Evolutionary conservation across 2,329 filamentous ascomycete genomes (phyloP), one percentile per base, ranked within the genome.

Genomic region (Calcarisporium arbuscula): DNA sequence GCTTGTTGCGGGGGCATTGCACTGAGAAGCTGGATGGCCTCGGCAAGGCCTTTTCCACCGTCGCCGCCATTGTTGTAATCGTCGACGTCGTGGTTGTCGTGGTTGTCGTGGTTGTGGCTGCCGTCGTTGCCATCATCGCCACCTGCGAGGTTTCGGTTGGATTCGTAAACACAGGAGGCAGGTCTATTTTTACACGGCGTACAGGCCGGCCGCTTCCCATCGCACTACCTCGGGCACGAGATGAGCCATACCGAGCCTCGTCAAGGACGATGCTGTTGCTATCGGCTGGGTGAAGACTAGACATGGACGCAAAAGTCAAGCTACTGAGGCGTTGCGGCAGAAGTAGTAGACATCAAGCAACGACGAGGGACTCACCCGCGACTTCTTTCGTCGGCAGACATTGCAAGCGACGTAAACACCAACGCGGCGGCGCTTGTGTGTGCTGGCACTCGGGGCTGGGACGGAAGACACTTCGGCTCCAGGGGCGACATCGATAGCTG

Each of bases 21-120:
- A 26, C 46, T 48, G 4, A 57, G 31, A 3, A 54, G 39, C 6
- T 50, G 43, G 8, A 58, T 29, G 2, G 55, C 15, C 31, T 57
- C 52, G 5, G 42, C 9, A 8, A 21, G 14, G 20, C 20, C 25
- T 25, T 15, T 19, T 10, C n/a, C n/a, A n/a, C n/a, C n/a, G n/a
- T n/a, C n/a, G n/a, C n/a, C n/a, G n/a, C n/a, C n/a, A n/a, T n/a
- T n/a, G n/a, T n/a, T n/a, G n/a, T n/a, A n/a, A n/a, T n/a, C n/a
- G n/a, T n/a, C n/a, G n/a, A n/a, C n/a, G n/a, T n/a, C n/a, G n/a
- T n/a, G n/a, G n/a, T n/a, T n/a, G n/a, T n/a, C n/a, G n/a, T n/a
- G n/a, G n/a, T n/a, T n/a, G n/a, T n/a, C n/a, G n/a, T n/a, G n/a
- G n/a, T n/a, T n/a, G n/a, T n/a, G n/a, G n/a, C n/a, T n/a, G n/a